Evolutionary conservation across 2,329 filamentous ascomycete species (phyloP), one percentile per base, ranked within the genome.

Genomic region (Aspergillus ruber): DNA sequence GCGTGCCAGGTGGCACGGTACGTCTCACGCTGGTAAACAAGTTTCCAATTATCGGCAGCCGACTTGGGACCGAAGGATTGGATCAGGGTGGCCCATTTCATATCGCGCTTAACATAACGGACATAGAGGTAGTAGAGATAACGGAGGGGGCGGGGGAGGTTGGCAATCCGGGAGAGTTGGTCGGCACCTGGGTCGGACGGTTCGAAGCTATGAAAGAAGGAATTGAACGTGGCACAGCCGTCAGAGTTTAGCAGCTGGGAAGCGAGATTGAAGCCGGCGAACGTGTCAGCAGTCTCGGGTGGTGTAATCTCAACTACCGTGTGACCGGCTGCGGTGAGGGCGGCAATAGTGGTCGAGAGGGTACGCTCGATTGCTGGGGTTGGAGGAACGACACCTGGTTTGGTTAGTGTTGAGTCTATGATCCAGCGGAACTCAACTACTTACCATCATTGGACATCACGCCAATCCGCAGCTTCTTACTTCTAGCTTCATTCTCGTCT

Each of bases 41-140:
- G 79, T 57, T 86, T 78, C 89, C 89, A 96, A 63, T 91, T 85
- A 68, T 95, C 84, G 51, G 79, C 81, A 1, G 85, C 84, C 9
- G 78, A 82, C 70, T 90, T 90, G 46, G 81, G 78, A 45, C 82
- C 78, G 80, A 88, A 95, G 58, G 84, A 75, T 39, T 78, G 76
- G 42, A 96, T 71, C 5, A 96, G 69, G 0, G 82, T 84, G 0
- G 90, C 89, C 86, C 89, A 95, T 43, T 90, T 69, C 1, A 73
- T 66, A 64, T 96, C 90, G 9, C 82, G 72, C 46, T 83, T 81
- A 52, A 96, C 74, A 65, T 95, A 94, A 60, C 85, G 85, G n/a
- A 93, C 84, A 79, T 86, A 96, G 5, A 90, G 79, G 64, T 90
- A 93, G 72, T 95, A 88, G n/a, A 93, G 60, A 65, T 86, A 94